Conservation (phyloP, 768 basidiomycete species). For the Udeniomyces megalosporus region DNA sequence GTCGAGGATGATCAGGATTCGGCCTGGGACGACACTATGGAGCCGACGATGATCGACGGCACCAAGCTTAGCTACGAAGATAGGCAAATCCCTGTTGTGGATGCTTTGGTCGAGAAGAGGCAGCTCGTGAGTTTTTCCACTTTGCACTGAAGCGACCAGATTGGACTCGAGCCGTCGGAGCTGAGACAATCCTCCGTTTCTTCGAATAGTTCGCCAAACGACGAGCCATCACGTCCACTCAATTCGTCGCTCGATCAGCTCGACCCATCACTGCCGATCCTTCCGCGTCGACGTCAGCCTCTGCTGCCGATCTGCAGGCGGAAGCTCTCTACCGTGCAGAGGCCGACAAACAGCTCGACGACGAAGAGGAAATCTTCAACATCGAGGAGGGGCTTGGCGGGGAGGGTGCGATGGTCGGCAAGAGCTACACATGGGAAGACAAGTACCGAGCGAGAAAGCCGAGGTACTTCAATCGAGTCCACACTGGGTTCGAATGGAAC, state of each 20-base stretch:
- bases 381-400: slow-evolving; percentile 73
- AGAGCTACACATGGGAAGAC: slow-evolving; percentile 94
- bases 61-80: slow-evolving; percentile 58
- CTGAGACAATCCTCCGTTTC: background rate
- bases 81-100: slow-evolving; percentile 59
- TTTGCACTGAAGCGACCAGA: background rate
- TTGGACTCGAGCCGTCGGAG: slow-evolving; percentile 5
- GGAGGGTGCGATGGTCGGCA: slow-evolving; percentile 32
- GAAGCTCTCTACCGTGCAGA: slow-evolving; percentile 43
- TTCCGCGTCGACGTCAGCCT: slow-evolving; percentile 34
- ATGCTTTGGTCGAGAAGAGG: slow-evolving; percentile 33
- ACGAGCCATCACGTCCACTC: slow-evolving; percentile 61
- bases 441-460: slow-evolving; percentile 95
- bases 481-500: slow-evolving; percentile 99
- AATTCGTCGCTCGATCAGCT: slow-evolving; percentile 59
- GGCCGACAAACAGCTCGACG: slow-evolving; percentile 81
- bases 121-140: slow-evolving; percentile 37
- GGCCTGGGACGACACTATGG: slow-evolving; percentile 43
- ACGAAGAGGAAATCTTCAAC: slow-evolving; percentile 91
- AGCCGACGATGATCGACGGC: slow-evolving; percentile 58
- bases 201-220: slow-evolving; percentile 54
- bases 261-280: slow-evolving; percentile 12
- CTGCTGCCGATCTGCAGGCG: slow-evolving; percentile 55
- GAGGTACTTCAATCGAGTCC: slow-evolving; percentile 94
- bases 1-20: slow-evolving; percentile 28